Evolutionary conservation across 2,329 filamentous ascomycete species (phyloP).

Genomic region (Cercospora sp.): DNA sequence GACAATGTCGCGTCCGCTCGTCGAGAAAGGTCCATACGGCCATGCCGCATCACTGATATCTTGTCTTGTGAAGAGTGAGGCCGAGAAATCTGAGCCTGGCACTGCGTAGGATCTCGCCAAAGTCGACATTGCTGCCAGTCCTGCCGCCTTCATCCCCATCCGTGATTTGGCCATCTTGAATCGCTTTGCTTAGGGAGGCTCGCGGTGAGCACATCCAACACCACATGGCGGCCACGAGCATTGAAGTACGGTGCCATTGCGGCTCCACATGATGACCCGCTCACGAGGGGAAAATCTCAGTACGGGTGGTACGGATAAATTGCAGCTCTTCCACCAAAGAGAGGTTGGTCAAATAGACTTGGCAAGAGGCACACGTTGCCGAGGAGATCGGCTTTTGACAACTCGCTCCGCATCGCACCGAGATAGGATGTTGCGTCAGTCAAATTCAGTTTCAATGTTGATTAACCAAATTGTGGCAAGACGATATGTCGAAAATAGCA

Average conservation of each 20-base stretch:
- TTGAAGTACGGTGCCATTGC: constrained; percentile 7
- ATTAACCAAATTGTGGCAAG: neutral
- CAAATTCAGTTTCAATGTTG: neutral
- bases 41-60: constrained; percentile 20
- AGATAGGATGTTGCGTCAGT: neutral
- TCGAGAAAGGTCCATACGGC: constrained; percentile 40
- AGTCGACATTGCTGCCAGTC: constrained; percentile 1
- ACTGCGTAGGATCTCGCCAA: constrained; percentile 1
- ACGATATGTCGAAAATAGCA: neutral
- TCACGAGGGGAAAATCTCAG: constrained; percentile 7
- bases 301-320: constrained; percentile 13
- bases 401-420: constrained; percentile 12
- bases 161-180: neutral
- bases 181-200: neutral
- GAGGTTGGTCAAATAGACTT: constrained; percentile 1
- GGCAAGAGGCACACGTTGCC: neutral
- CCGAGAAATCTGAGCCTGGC: constrained; percentile 4
- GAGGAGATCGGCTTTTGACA: neutral
- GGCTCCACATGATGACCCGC: constrained; percentile 16
- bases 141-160: neutral
- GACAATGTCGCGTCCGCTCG: constrained; percentile 32
- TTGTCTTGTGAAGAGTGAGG: constrained; percentile 12
- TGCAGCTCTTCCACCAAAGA: constrained; percentile 16
- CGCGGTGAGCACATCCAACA: neutral
- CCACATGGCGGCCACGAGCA: constrained; percentile 1